A percentile compares a stretch with the other conserved stretches of the same genome.
Conservation (phyloP, 306 rosid genomes). For the Cucurbita argyrosperma region DNA sequence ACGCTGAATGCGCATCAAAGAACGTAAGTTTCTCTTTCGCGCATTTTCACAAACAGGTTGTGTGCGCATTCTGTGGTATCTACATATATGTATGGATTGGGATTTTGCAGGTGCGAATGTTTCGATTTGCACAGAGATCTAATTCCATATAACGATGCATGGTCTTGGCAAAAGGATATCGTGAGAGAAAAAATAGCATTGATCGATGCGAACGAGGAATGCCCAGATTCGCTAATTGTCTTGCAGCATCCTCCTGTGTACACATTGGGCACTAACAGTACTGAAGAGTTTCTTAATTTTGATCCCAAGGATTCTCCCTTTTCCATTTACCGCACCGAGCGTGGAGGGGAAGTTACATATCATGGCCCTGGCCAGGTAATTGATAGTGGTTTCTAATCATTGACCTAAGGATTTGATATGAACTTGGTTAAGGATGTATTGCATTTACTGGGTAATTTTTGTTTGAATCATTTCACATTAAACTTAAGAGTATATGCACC, state of each 20-base stretch:
- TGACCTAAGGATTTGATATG: neutral
- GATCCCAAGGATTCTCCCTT: conserved; percentile 23
- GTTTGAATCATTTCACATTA: neutral
- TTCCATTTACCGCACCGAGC: conserved; percentile 29
- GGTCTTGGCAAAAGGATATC: conserved; percentile 35
- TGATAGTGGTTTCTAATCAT: neutral
- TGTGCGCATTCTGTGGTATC: neutral
- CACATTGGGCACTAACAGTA: conserved; percentile 28
- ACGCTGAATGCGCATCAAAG: neutral
- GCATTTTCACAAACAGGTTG: conserved; percentile 6
- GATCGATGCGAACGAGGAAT: conserved; percentile 16
- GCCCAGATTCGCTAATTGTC: conserved; percentile 22
- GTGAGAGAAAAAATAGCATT: conserved; percentile 20
- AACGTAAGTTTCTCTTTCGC: conserved; percentile 18
- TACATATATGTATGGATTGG: neutral
- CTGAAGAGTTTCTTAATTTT: conserved; percentile 27
- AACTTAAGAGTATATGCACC: neutral
- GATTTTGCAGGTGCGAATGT: conserved; percentile 48
- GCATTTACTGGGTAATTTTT: neutral
- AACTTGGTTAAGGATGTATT: neutral
- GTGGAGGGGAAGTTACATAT: conserved; percentile 40
- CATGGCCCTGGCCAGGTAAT: conserved; percentile 45
- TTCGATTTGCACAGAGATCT: conserved; percentile 42
- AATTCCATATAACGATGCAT: conserved; percentile 42
- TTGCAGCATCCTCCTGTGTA: conserved; percentile 37